phyloP scores from a whole-genome alignment of 305 asterid species.

The Lippia alba region DNA sequence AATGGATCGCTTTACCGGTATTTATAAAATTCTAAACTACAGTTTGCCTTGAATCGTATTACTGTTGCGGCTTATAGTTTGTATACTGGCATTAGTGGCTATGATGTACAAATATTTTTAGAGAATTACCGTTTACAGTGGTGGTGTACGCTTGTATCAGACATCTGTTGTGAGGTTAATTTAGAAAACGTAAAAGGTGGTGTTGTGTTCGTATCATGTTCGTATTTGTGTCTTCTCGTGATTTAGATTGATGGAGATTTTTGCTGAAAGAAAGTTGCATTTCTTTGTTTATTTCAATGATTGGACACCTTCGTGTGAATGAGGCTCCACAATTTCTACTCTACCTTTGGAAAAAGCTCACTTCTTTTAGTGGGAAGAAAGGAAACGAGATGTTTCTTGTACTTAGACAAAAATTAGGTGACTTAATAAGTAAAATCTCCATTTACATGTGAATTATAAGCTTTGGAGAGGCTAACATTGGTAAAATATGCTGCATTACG shows the following conservation, averaged over 20 bases:
- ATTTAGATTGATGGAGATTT: too few relatives aligned
- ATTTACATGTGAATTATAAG: neutral
- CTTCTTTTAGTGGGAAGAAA: neutral
- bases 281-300: conserved; percentile 25
- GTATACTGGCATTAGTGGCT: neutral
- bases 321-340: conserved; percentile 25
- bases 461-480: neutral
- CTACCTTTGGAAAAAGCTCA: conserved; percentile 8
- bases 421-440: neutral
- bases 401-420: neutral
- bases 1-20: conserved; percentile 31
- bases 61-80: neutral
- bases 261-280: neutral
- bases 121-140: too few relatives aligned
- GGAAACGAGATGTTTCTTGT: neutral
- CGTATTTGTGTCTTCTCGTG: too few relatives aligned
- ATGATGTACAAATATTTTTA: neutral
- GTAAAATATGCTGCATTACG: neutral
- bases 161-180: too few relatives aligned
- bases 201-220: too few relatives aligned
- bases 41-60: conserved; percentile 31
- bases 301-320: conserved; percentile 20
- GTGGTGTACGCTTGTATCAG: too few relatives aligned
- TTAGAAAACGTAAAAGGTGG: too few relatives aligned
- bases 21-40: conserved; percentile 31